A percentile compares a stretch with the other conserved stretches of the same genome.
These are phyloP conservation scores for Hemileccinum rubropunctum DNA, from an alignment of 768 basidiomycete genomes.

Conservation along the genomic window DNA sequence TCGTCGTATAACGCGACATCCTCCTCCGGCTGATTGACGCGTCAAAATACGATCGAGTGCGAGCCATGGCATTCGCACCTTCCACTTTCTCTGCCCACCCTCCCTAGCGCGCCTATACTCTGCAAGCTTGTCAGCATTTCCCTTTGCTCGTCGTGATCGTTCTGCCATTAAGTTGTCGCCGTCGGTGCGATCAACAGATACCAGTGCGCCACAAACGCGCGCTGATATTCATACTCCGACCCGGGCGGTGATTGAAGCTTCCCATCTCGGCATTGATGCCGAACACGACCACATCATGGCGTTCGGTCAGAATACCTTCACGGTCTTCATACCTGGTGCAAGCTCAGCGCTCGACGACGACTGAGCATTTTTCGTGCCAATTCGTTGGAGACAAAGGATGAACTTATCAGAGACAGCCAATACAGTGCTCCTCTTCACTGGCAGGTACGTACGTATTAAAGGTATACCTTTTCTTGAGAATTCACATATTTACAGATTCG, in stretches of 20 bases:
- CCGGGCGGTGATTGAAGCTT: conserved; percentile 17
- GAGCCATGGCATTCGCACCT: conserved; percentile 39
- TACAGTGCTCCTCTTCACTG: too few relatives aligned
- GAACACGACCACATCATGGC: conserved; percentile 35
- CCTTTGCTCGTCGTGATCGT: conserved; percentile 26
- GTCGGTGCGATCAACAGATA: background rate
- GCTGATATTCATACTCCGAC: conserved; percentile 21
- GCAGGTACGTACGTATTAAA: too few relatives aligned
- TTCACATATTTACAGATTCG: too few relatives aligned
- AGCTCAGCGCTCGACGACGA: conserved; percentile 39
- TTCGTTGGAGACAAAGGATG: conserved; percentile 7
- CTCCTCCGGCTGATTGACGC: conserved; percentile 42
- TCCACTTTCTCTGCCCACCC: conserved; percentile 55
- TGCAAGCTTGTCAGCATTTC: conserved; percentile 45
- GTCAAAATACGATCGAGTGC: conserved; percentile 15
- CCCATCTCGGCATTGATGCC: conserved; percentile 14
- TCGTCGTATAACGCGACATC: conserved; percentile 82
- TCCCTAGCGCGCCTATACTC: conserved; percentile 60
- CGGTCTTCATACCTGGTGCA: conserved; percentile 34
- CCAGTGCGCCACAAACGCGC: conserved; percentile 30
- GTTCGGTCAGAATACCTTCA: conserved; percentile 29
- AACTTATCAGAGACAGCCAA: too few relatives aligned
- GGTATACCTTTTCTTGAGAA: too few relatives aligned
- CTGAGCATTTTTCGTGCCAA: conserved; percentile 27
- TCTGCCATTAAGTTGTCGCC: conserved; percentile 21